Conservation (phyloP, 345 rosid genomes). For the Schrenkiella parvula region DNA sequence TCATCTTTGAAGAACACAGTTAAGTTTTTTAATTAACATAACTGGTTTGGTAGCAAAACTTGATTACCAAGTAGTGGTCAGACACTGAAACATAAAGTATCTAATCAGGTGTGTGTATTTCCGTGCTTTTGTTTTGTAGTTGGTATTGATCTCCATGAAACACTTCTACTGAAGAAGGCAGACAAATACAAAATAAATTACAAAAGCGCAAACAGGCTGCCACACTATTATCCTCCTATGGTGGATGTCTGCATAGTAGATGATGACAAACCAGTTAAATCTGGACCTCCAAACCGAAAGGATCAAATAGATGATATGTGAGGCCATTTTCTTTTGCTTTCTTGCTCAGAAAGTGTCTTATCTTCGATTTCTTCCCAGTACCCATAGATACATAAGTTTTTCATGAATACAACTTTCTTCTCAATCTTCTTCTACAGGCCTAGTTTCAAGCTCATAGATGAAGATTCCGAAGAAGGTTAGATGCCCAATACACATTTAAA, state of each 20-base stretch:
- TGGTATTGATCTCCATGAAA: constrained; percentile 76
- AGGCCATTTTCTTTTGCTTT: background rate
- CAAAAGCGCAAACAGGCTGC: constrained; percentile 35
- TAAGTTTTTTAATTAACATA: constrained; percentile 22
- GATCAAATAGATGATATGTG: constrained; percentile 20
- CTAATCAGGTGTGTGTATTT: background rate
- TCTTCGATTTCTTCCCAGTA: background rate
- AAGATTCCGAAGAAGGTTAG: constrained; percentile 70
- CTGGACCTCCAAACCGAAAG: constrained; percentile 22
- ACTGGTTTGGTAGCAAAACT: background rate
- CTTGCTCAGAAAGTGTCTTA: background rate
- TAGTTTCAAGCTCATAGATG: constrained; percentile 83
- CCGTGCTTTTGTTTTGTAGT: constrained; percentile 38
- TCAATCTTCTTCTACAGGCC: constrained; percentile 55
- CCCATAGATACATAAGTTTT: background rate
- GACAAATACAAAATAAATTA: constrained; percentile 20
- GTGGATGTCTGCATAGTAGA: constrained; percentile 36
- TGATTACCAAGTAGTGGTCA: background rate
- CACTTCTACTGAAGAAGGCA: constrained; percentile 46
- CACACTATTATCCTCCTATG: constrained; percentile 41
- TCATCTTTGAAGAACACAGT: constrained; percentile 86
- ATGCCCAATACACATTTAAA: background rate
- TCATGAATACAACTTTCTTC: background rate
- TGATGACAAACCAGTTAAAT: constrained; percentile 37
- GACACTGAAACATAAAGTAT: background rate